Evolutionary conservation across 129 eudicot species (phyloP).

Genomic region (Saposhnikovia divaricata): DNA sequence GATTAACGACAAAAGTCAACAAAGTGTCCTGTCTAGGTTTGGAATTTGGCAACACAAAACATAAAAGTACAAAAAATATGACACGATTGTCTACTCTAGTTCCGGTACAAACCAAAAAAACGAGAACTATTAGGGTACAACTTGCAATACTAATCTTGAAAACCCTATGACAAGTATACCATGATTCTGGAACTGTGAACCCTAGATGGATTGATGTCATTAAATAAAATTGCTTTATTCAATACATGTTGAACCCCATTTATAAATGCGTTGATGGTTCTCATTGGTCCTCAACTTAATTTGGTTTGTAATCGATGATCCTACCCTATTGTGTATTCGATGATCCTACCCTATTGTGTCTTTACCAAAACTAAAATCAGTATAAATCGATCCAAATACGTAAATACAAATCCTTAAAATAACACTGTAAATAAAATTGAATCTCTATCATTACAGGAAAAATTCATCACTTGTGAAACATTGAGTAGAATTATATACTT

Average conservation of each 20-base stretch:
- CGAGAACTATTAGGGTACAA: neutral
- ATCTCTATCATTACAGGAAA: neutral
- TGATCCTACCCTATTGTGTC: neutral
- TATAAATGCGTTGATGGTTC: neutral
- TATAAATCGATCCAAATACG: neutral
- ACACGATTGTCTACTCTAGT: no score
- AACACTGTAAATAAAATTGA: neutral
- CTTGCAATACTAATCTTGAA: neutral
- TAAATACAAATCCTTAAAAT: neutral
- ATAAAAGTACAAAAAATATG: no score
- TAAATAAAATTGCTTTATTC: no score
- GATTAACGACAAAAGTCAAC: no score
- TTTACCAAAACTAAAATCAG: neutral
- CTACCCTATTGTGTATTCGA: neutral
- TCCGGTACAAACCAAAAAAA: neutral
- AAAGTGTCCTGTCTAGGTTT: neutral
- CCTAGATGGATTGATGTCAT: neutral
- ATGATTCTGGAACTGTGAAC: neutral
- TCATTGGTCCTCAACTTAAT: neutral
- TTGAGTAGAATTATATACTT: neutral
- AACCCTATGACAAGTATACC: neutral
- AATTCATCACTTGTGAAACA: neutral
- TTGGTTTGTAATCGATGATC: neutral
- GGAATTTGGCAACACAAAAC: neutral
- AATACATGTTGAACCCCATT: neutral